Evolutionary conservation across 306 rosid genomes (phyloP), one percentile per base, ranked within the genome.

Genomic region (Cucurbita ficifolia): DNA sequence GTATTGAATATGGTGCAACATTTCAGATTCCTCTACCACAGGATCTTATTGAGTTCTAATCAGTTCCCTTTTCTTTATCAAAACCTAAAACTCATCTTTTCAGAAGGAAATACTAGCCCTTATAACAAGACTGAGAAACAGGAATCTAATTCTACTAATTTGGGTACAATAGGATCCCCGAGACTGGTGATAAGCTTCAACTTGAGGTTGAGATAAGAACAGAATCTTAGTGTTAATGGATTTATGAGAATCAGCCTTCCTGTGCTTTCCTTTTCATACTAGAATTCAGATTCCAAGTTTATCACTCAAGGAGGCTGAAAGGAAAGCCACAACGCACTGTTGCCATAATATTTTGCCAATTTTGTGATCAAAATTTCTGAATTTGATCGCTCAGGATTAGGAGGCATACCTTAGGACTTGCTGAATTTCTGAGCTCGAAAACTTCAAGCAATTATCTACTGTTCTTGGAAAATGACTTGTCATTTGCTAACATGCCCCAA

Each of bases 391-490:
- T 19, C 7, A 40, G 50, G 29, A 72, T 17, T 24, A 52, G 65
- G 76, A 53, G 39, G 14, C 11, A 21, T 12, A 42, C 39, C 43
- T 7, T 55, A 13, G 55, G 77, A 74, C 75, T 38, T 18, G 7
- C 51, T 29, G 74, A 49, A 29, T 14, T 48, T 48, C 48, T 24
- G 1, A 33, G 59, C 21, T 52, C 50, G 43, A 52, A 5, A 54
- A 36, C 76, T 54, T 5, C 36, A 38, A 71, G 50, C 61, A 71
- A 72, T 43, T 72, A 35, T 76, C 77, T 79, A 83, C 81, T 76
- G 81, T 82, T 70, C 42, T 75, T 64, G 69, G 94, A 92, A 81
- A 83, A 80, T 52, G 94, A 87, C 90, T 76, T 70, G 76, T 73
- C 76, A 56, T 79, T 45, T 21, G 35, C 53, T 18, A 18, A 82